Percentiles rank a stretch among this genome's conserved stretches.
phyloP scores from a whole-genome alignment of 164 flowering plant species.

The Hamamelis virginiana region DNA sequence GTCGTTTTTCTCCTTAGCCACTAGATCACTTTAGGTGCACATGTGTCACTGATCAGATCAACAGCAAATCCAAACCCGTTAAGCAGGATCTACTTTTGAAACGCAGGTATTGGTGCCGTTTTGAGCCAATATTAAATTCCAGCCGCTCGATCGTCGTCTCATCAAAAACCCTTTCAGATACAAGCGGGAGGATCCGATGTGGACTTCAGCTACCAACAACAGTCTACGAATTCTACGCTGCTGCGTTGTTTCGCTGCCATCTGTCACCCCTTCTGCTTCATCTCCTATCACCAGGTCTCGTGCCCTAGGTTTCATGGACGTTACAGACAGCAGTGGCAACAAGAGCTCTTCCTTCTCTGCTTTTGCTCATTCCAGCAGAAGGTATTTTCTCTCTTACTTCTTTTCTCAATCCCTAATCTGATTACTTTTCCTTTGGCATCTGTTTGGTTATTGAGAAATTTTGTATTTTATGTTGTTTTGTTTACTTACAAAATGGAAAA shows the following conservation, averaged over 20 bases:
- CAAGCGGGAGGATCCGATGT: too few relatives aligned
- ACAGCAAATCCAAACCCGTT: too few relatives aligned
- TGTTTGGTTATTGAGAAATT: not conserved
- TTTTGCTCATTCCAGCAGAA: conserved; percentile 29
- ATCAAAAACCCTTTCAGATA: too few relatives aligned
- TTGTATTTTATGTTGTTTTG: too few relatives aligned
- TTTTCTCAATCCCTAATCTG: not conserved
- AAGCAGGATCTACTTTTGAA: too few relatives aligned
- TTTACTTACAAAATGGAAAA: too few relatives aligned
- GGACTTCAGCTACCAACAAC: not conserved
- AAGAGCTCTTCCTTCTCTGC: conserved; percentile 29
- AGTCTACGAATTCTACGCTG: conserved; percentile 12
- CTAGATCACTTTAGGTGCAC: too few relatives aligned
- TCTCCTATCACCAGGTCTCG: not conserved
- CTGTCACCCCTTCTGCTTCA: not conserved
- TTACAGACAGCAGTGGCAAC: not conserved
- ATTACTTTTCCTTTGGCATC: not conserved
- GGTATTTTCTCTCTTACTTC: conserved; percentile 18
- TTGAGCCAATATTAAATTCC: too few relatives aligned
- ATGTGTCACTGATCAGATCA: too few relatives aligned
- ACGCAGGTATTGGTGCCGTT: too few relatives aligned
- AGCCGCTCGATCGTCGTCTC: too few relatives aligned
- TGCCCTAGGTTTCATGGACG: conserved; percentile 22
- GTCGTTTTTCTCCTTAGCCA: too few relatives aligned
- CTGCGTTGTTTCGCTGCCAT: conserved; percentile 10